Base-by-base conservation (phyloP, 148 eudicot species). In the Simmondsia chinensis region DNA sequence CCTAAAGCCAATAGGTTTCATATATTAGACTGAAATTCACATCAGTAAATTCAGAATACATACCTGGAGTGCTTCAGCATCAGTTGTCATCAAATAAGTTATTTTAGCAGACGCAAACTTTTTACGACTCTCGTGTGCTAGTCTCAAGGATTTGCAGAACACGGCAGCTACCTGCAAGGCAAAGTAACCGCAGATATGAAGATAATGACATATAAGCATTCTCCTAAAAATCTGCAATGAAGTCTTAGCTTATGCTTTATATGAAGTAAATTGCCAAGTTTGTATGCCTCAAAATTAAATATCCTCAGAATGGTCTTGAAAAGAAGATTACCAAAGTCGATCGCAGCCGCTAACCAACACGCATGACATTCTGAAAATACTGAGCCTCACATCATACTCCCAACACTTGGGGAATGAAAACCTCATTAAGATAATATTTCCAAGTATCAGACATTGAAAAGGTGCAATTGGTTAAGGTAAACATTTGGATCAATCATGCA, bases 311-410 rank as follows among this genome's bases (percentile, higher is more conserved):
- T 24, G 38, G 36, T 15, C 20, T 18, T 2, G 20, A 49, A 61
- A 43, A n/a, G 9, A 56, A 10, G 22, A n/a, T 59, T 70, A 70
- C 75, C 75, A 70, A 52, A 25, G 97, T 91, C 56, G 97, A 69
- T 47, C 88, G 67, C 35, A 91, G 79, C 7, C 97, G 77, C 56
- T 46, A 91, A 35, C 97, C 95, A 68, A 91, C 97, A 39, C 97
- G 95, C 86, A 91, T 91, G 52, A 85, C 97, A 59, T 91, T 91
- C 49, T 91, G 95, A 46, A 91, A 91, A 64, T 91, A 91, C 47
- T 91, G 95, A 59, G 88, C 97, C 70, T 91, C 97, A 63, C 61
- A 61, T 28, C 85, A 46, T 49, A 91, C 95, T 7, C 97, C 97
- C 33, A 91, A 22, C 16, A 66, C 87, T 95, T 85, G 71, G 44